Conservation (phyloP, 331 rosid species). For the Acacia concinna region DNA sequence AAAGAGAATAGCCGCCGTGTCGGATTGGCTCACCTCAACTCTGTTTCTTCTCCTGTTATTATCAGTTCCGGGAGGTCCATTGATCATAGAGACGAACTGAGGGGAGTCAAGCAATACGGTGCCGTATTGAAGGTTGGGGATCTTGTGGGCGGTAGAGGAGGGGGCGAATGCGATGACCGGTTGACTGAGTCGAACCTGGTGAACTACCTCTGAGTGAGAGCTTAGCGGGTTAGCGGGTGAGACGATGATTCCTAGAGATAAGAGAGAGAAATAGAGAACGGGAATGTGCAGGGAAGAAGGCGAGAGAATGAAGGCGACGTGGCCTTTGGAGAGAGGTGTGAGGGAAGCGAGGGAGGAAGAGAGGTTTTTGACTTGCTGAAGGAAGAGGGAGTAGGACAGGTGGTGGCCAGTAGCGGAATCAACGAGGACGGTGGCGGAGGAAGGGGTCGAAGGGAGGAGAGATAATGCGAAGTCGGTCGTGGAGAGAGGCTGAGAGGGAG, state of each 20-base stretch:
- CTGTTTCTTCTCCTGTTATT: not conserved
- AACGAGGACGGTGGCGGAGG: constrained; percentile 43
- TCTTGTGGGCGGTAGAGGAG: constrained; percentile 46
- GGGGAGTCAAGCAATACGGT: constrained; percentile 66
- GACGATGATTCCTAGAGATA: constrained; percentile 65
- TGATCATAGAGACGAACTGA: constrained; percentile 29
- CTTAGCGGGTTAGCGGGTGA: constrained; percentile 74
- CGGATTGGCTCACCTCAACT: constrained; percentile 42
- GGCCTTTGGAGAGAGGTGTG: constrained; percentile 52
- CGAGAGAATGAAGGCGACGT: constrained; percentile 70
- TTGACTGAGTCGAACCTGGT: constrained; percentile 49
- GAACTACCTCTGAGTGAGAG: constrained; percentile 59
- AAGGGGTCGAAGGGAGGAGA: constrained; percentile 36
- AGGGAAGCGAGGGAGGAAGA: constrained; percentile 40
- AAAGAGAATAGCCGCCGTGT: constrained; percentile 54
- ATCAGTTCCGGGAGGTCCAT: not conserved
- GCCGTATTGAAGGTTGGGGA: constrained; percentile 41
- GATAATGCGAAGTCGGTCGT: constrained; percentile 50
- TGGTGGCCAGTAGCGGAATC: constrained; percentile 52
- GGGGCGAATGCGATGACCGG: constrained; percentile 73
- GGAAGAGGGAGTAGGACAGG: constrained; percentile 57
- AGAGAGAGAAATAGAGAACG: constrained; percentile 65
- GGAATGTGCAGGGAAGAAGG: constrained; percentile 67
- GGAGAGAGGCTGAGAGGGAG: constrained; percentile 58
- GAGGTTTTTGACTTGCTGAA: constrained; percentile 57